Percentiles rank a stretch among this genome's conserved stretches.
These are phyloP conservation scores for Phallus indusiatus DNA, from an alignment of 768 basidiomycete species.

Conservation along the genomic window DNA sequence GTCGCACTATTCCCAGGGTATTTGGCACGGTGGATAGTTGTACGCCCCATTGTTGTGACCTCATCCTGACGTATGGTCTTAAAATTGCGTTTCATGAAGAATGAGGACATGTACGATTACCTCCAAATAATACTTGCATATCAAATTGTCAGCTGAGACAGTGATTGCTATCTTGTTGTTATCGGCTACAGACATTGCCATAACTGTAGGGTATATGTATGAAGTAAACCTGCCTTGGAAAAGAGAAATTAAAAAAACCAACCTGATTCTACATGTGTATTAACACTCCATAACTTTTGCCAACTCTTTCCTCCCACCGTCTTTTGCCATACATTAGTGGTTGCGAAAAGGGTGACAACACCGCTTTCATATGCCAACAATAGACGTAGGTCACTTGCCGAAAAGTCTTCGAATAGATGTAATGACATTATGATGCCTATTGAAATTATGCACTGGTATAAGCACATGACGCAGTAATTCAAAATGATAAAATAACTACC, in stretches of 20 bases:
- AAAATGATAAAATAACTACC: slow-evolving; percentile 29
- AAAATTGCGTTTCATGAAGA: neutral
- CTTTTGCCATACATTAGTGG: slow-evolving; percentile 27
- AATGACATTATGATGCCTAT: slow-evolving; percentile 87
- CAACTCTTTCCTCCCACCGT: slow-evolving; percentile 69
- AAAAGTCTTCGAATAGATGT: slow-evolving; percentile 40
- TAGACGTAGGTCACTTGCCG: slow-evolving; percentile 38
- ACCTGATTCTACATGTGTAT: slow-evolving; percentile 69
- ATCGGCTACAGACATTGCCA: slow-evolving; percentile 71
- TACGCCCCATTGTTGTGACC: slow-evolving; percentile 11
- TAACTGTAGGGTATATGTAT: slow-evolving; percentile 38
- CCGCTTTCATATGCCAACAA: slow-evolving; percentile 83
- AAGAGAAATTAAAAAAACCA: slow-evolving; percentile 15
- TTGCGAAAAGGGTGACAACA: slow-evolving; percentile 60
- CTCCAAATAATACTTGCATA: slow-evolving; percentile 53
- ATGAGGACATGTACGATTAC: slow-evolving; percentile 23
- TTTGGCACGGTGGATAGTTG: slow-evolving; percentile 48
- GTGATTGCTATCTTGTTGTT: slow-evolving; percentile 56
- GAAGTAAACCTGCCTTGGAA: neutral
- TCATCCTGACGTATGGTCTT: slow-evolving; percentile 6
- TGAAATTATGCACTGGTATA: neutral
- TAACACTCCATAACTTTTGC: slow-evolving; percentile 58
- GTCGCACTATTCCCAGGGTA: slow-evolving; percentile 72
- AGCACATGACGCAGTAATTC: neutral
- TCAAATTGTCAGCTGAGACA: slow-evolving; percentile 77